Percentiles rank a stretch among this genome's conserved stretches.
phyloP scores from a whole-genome alignment of 2,329 filamentous ascomycete genomes.

The Claviceps purpurea region DNA sequence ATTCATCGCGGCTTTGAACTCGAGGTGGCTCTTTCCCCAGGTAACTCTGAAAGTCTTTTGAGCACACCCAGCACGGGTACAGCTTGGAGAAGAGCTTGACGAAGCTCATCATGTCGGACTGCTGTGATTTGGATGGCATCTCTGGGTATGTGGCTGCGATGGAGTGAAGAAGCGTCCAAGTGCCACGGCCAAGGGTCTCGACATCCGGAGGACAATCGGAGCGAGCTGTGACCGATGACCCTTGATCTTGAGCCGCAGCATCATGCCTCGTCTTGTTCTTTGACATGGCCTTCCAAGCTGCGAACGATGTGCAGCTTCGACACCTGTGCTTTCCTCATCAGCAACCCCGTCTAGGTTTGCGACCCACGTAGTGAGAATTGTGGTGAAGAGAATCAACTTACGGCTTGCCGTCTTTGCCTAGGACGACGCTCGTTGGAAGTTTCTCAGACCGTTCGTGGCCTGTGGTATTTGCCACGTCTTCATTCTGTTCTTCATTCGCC shows the following conservation, averaged over 20 bases:
- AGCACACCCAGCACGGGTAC: slow-evolving; percentile 94
- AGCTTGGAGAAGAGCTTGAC: slow-evolving; percentile 68
- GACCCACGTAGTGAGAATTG: neutral
- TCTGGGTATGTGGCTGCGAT: slow-evolving; percentile 80
- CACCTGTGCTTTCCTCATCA: slow-evolving; percentile 13
- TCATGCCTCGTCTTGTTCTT: slow-evolving; percentile 15
- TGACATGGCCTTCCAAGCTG: slow-evolving; percentile 15
- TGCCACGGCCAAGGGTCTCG: slow-evolving; percentile 69
- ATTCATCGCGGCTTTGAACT: slow-evolving; percentile 48
- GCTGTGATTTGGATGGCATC: slow-evolving; percentile 51
- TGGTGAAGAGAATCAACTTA: slow-evolving; percentile 29
- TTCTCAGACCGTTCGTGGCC: slow-evolving; percentile 31
- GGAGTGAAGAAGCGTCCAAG: slow-evolving; percentile 88
- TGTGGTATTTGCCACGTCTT: slow-evolving; percentile 12
- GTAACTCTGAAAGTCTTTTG: slow-evolving; percentile 78
- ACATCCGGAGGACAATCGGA: slow-evolving; percentile 82
- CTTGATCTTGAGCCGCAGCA: slow-evolving; percentile 7
- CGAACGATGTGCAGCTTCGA: slow-evolving; percentile 20
- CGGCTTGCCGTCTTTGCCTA: slow-evolving; percentile 77
- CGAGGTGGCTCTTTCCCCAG: slow-evolving; percentile 57
- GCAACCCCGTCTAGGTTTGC: neutral
- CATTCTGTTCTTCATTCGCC: slow-evolving; percentile 24
- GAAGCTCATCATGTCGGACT: slow-evolving; percentile 66
- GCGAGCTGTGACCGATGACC: slow-evolving; percentile 18
- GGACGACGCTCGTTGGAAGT: slow-evolving; percentile 57